Evolutionary conservation across 805 yeast species (phyloP).

Genomic region (Lipomyces anomalus): DNA sequence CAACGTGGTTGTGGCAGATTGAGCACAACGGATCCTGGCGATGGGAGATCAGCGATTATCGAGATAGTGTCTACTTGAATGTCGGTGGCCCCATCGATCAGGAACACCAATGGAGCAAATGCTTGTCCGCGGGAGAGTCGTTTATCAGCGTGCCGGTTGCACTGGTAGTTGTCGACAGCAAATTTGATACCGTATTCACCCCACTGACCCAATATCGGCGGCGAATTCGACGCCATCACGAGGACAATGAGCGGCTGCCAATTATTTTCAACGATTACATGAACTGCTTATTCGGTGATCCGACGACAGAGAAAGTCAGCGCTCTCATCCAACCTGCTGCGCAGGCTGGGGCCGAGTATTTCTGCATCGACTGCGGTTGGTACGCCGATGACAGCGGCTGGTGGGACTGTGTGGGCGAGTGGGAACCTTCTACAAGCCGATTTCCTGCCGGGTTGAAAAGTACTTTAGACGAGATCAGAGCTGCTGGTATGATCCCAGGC

Average conservation of each 20-base stretch:
- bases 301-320: not conserved
- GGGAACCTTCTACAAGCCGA: conserved; percentile 1
- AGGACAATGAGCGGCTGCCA: not conserved
- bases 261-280: conserved; percentile 1
- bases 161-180: not conserved
- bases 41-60: too few relatives aligned
- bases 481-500: conserved; percentile 1
- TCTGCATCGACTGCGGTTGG: not conserved
- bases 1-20: too few relatives aligned
- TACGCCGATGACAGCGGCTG: not conserved
- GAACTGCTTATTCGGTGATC: conserved; percentile 1
- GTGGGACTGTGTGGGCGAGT: conserved; percentile 1
- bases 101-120: too few relatives aligned
- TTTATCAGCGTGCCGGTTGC: conserved; percentile 1
- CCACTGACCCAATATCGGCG: not conserved
- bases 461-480: not conserved
- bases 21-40: too few relatives aligned
- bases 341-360: not conserved
- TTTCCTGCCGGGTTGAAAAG: conserved; percentile 1
- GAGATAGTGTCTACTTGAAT: too few relatives aligned
- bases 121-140: not conserved
- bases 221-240: not conserved
- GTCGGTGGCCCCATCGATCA: too few relatives aligned
- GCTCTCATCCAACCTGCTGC: not conserved
- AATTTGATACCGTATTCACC: not conserved